Evolutionary conservation across 2,329 filamentous ascomycete species (phyloP), one percentile per base, ranked within the genome.

Genomic region (Penicillium thymicola): DNA sequence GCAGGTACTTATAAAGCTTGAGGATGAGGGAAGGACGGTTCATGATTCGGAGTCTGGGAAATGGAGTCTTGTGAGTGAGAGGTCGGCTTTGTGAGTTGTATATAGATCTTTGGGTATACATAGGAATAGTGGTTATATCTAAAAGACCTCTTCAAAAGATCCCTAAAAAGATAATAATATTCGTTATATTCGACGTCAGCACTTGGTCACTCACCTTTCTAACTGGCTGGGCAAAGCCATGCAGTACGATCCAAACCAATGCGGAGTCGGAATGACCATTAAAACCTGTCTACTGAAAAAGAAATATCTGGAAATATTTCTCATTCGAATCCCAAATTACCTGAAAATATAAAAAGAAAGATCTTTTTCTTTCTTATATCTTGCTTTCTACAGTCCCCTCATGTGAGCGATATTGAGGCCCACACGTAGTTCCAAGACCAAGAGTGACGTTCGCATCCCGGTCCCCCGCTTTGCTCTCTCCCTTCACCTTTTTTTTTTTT

Each of bases 1-100:
- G 59, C 89, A 93, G 76, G 89, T 97, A 53, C 73, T 99, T 61
- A 76, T 80, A 55, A 97, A 97, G 79, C 76, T 99, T 63, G 78
- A 85, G 70, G 77, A 75, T 13, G 94, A 97, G 66, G 89, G 87
- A 2, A 88, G 81, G 68, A 89, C 89, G 4, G 67, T 70, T 36
- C 65, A 71, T 56, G 68, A 75, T 51, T 49, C 32, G 21, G 59
- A 59, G 7, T 61, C 65, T 23, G 72, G 68, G 49, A 57, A 57
- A 50, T 74, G 72, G 74, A 64, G 58, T 14, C 57, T 73, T 51
- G 67, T 57, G 30, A 58, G 52, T 30, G 65, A 65, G 54, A 70
- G 59, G 54, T 66, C 73, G 46, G 55, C 71, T 27, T 59, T 76
- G 51, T 76, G 54, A 59, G 10, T 34, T 34, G 2, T 34, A 34